phyloP scores from a whole-genome alignment of 2,329 filamentous ascomycete genomes.

The Tolypocladium ovalisporum region DNA sequence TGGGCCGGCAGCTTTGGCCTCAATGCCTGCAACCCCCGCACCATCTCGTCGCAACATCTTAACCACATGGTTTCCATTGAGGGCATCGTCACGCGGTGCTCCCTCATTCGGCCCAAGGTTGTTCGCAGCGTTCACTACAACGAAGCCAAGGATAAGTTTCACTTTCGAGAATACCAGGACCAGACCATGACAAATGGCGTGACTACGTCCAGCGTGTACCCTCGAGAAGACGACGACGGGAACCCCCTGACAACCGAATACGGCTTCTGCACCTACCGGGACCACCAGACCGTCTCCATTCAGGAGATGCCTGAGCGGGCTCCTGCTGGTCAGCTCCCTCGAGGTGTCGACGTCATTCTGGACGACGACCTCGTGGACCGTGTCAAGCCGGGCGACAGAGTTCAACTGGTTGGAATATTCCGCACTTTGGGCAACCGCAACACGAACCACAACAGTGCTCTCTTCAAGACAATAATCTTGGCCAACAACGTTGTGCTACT shows the following conservation, averaged over 20 bases:
- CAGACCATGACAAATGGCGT: constrained; percentile 95
- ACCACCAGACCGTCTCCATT: constrained; percentile 95
- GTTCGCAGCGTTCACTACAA: constrained; percentile 97
- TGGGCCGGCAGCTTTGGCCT: constrained; percentile 93
- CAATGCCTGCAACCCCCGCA: constrained; percentile 88
- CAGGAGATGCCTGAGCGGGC: constrained; percentile 98
- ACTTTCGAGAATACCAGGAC: constrained; percentile 84
- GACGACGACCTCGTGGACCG: constrained; percentile 94
- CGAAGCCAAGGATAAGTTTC: constrained; percentile 74
- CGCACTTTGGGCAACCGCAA: constrained; percentile 91
- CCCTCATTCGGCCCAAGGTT: constrained; percentile 91
- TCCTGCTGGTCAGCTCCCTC: constrained; percentile 86
- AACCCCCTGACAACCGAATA: constrained; percentile 93
- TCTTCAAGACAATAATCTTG: constrained; percentile 88
- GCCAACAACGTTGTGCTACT: constrained; percentile 93
- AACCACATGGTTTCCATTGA: constrained; percentile 97
- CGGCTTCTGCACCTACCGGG: constrained; percentile 87
- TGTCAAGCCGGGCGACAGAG: constrained; percentile 89
- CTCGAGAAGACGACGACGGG: constrained; percentile 84
- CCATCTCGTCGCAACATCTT: constrained; percentile 75
- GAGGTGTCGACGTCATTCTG: constrained; percentile 90
- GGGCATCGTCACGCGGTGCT: constrained; percentile 94
- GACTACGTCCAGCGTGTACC: constrained; percentile 85
- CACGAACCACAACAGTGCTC: constrained; percentile 76
- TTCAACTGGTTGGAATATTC: constrained; percentile 95